Base-by-base conservation (phyloP, 345 rosid species). In the Corchorus olitorius region DNA sequence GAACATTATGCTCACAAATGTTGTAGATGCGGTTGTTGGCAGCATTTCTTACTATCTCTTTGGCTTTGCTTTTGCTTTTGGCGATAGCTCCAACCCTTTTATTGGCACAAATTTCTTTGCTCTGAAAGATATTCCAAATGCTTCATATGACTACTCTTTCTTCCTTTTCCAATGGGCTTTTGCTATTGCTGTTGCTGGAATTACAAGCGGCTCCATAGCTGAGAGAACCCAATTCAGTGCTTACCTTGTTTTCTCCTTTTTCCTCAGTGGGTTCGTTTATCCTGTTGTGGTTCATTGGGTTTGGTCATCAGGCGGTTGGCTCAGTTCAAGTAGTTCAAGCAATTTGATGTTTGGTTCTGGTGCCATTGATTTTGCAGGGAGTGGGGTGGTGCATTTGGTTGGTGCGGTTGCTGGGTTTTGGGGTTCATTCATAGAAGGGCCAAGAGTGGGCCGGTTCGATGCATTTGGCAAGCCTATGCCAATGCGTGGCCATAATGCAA, bases 161-260 rank as follows among this genome's bases (percentile, higher is more conserved):
- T 90, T 90, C 52, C 90, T 91, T 48, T 91, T 82, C 79, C 94
- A 90, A 65, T 90, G 91, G 92, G 90, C 91, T 58, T 90, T 90
- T 34, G 91, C 94, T 20, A 87, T 85, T 11, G 94, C 92, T 0
- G 92, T 83, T 72, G 90, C 91, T 9, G 91, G 92, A 20, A 88
- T 88, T 58, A 88, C 91, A 1, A 90, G 92, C 46, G 92, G 94
- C 12, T 91, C 93, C 0, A 86, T 89, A n/a, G 95, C 93, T 34
- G 93, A 91, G 75, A 76, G 95, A 68, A 91, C 93, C 83, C 93
- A 91, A 39, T 91, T 91, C 81, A 85, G 89, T 78, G 88, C 92
- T 5, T 88, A 89, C 75, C 87, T 91, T 53, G 81, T 87, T 39
- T 90, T 87, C 80, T 91, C 92, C 1, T 86, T 89, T 81, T 91